Evolutionary conservation across 2,329 filamentous ascomycete genomes (phyloP), one percentile per base, ranked within the genome.

Genomic region (Didymella segeticola): DNA sequence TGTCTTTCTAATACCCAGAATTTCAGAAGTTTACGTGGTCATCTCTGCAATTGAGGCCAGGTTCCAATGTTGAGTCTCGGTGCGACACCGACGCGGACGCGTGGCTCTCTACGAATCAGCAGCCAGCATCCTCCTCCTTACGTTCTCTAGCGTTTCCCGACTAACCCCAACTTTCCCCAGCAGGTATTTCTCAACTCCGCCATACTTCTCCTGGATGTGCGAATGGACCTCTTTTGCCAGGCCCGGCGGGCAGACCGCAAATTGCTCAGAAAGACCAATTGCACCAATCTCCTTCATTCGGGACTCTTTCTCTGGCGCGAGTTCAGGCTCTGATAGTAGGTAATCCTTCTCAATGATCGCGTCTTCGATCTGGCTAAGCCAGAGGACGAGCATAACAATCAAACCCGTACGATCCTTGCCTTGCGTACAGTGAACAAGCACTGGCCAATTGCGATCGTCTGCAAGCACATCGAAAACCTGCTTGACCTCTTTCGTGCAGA

Each of bases 341-440:
- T 96, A 96, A 74, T 96, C 92, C 58, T 86, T 69, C 48, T 84
- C 79, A 34, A 96, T 86, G 2, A 85, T 88, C 0, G 80, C 70
- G 1, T 79, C 53, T 0, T 86, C 83, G 1, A 89, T 70, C 23
- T 69, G 76, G 3, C 89, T 78, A 10, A 89, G 76, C 65, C 93
- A 79, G 17, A 96, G 76, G 0, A 89, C 74, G 4, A 96, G 77
- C 33, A 89, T 78, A 5, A 91, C 79, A 10, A 90, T 79, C 11
- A 96, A 77, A 0, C 92, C 92, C 1, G 86, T 92, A 2, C 92
- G 84, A 68, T 96, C 92, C 71, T 96, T 96, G 53, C 92, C 92
- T 67, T 96, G 91, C 0, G 91, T 95, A 73, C 92, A 96, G 73
- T 96, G 91, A 2, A 95, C 77, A 7, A 96, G 70, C 1, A 87